Evolutionary conservation across 2,329 filamentous ascomycete genomes (phyloP).

Genomic region (Pseudocercospora cruenta): DNA sequence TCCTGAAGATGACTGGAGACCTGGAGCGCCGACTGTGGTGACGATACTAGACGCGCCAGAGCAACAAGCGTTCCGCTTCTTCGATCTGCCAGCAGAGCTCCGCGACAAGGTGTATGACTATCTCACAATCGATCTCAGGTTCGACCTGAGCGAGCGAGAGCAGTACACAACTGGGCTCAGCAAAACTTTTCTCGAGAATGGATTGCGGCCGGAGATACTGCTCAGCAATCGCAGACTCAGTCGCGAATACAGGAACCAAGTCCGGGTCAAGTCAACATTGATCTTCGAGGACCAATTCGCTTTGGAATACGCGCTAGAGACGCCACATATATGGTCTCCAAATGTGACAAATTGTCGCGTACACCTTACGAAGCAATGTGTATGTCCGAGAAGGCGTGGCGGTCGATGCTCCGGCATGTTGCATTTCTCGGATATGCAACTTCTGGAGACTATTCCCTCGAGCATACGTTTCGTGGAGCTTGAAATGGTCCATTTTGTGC

Average conservation of each 20-base stretch:
- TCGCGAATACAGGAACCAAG: not conserved
- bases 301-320: not conserved
- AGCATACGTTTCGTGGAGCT: not conserved
- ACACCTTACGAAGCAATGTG: not conserved
- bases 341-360: not conserved
- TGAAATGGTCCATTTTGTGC: not conserved
- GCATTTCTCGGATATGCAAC: not conserved
- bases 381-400: not conserved
- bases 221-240: not conserved
- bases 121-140: not conserved
- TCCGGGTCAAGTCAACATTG: not conserved
- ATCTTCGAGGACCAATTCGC: constrained; percentile 4
- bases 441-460: not conserved
- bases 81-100: not conserved
- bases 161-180: not conserved
- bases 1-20: not conserved
- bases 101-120: not conserved
- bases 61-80: not conserved
- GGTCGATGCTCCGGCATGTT: not conserved
- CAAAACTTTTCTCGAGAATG: not conserved
- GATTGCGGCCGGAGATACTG: not conserved
- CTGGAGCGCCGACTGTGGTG: not conserved
- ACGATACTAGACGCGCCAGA: not conserved
- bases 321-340: not conserved
- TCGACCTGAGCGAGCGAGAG: not conserved